These are phyloP conservation scores for Begonia masoniana DNA, from an alignment of 306 rosid genomes.

Conservation along the genomic window DNA sequence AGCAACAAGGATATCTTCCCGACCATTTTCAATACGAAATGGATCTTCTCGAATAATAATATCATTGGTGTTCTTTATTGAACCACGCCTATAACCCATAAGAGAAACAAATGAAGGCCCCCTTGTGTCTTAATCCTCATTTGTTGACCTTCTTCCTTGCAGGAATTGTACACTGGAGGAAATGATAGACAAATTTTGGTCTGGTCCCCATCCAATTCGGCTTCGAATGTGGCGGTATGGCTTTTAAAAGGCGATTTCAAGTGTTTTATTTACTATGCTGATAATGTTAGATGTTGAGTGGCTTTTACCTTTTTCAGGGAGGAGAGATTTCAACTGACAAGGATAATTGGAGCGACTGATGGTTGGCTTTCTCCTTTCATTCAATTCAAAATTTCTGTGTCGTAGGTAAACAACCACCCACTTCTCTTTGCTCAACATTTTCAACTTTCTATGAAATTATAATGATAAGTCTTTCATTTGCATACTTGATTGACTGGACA, in stretches of 20 bases:
- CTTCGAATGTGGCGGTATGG: conserved; percentile 38
- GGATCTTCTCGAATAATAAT: neutral
- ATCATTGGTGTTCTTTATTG: neutral
- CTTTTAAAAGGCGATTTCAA: conserved; percentile 2
- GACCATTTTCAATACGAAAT: neutral
- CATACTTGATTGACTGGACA: no score
- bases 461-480: no score
- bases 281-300: conserved; percentile 3
- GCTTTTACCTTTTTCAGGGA: conserved; percentile 30
- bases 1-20: neutral
- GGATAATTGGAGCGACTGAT: conserved; percentile 80
- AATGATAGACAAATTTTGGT: conserved; percentile 83
- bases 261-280: neutral
- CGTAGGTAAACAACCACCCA: neutral
- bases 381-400: neutral
- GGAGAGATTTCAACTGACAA: conserved; percentile 36
- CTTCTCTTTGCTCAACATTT: no score
- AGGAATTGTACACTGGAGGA: conserved; percentile 94
- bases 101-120: neutral
- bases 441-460: no score
- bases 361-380: neutral
- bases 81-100: no score
- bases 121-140: neutral
- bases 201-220: conserved; percentile 61
- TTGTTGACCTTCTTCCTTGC: conserved; percentile 7